These are phyloP conservation scores for Botrytis galanthina DNA, from an alignment of 2,329 filamentous ascomycete species.

Conservation along the genomic window DNA sequence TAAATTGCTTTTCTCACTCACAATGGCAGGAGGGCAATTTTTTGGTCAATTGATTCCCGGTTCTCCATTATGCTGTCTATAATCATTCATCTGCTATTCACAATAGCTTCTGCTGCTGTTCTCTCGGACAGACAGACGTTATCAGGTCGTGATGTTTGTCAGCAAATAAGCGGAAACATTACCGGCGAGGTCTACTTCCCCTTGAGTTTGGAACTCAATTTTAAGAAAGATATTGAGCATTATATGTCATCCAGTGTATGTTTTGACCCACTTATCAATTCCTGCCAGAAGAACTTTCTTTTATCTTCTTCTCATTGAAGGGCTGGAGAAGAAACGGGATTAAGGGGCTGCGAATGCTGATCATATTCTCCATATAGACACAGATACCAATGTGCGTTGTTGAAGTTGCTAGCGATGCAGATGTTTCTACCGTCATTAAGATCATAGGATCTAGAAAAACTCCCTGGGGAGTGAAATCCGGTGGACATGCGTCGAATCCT, in stretches of 20 bases:
- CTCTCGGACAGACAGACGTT: background rate
- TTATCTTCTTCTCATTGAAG: background rate
- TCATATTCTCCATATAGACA: background rate
- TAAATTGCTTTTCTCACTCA: background rate
- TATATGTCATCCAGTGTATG: constrained; percentile 35
- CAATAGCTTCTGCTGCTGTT: background rate
- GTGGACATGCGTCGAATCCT: constrained; percentile 39
- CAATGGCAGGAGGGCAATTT: background rate
- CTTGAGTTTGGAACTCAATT: constrained; percentile 16
- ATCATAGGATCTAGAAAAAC: constrained; percentile 34
- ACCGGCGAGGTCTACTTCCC: constrained; percentile 7
- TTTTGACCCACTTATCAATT: background rate
- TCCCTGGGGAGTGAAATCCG: constrained; percentile 41
- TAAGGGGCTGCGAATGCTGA: background rate
- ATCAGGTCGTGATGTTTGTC: constrained; percentile 9
- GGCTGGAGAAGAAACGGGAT: background rate
- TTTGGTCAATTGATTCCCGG: background rate
- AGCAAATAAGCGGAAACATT: constrained; percentile 8
- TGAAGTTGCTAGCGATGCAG: constrained; percentile 29
- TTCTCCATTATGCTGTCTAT: background rate
- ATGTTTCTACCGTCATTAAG: constrained; percentile 33
- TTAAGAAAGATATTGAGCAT: constrained; percentile 26
- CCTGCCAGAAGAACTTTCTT: background rate
- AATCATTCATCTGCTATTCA: background rate
- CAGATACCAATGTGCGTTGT: constrained; percentile 36